Evolutionary conservation across 2,329 filamentous ascomycete species (phyloP), one percentile per base, ranked within the genome.

Genomic region (Colletotrichum sublineola): DNA sequence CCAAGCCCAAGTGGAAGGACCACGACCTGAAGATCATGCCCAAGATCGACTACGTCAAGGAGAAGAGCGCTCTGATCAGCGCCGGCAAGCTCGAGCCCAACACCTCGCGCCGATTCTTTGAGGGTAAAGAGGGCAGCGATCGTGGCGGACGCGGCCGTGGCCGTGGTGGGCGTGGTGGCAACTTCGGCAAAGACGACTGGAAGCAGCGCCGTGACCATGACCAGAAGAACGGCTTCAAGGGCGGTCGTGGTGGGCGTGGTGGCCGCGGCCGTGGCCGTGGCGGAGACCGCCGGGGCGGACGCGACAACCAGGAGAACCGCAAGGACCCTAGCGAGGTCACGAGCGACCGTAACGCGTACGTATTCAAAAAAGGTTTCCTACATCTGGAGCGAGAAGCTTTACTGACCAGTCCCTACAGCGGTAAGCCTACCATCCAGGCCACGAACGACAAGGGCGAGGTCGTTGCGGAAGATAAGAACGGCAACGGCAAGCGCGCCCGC

Each of bases 31-130:
- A 91, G 80, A 92, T 96, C 84, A 95, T 94, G 90, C 91, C 90
- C 83, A 99, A 99, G 91, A 89, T 90, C 78, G 93, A 90, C 24
- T 99, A 99, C 82, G 92, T 93, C 76, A 88, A 92, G n/a, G 90
- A 92, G 81, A 96, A 96, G 86, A 87, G 87, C 69, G 84, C 90
- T 67, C 89, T 93, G 48, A 95, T 96, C 77, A 87, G 89, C 76
- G 87, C 90, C 55, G 93, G 94, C 73, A 90, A 90, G 78, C 85
- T 94, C 60, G 85, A 90, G 79, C 89, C 92, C 73, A 90, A 85
- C 77, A 80, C 79, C 60, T 80, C 77, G 74, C 78, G 79, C 20
- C 81, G 80, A 73, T 89, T 89, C 78, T 89, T 82, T 73, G 87
- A 89, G 78, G 87, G 87, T 69, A 82, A 77, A 71, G 82, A 84